Evolutionary conservation across 306 rosid genomes (phyloP).

Genomic region (Geum urbanum): DNA sequence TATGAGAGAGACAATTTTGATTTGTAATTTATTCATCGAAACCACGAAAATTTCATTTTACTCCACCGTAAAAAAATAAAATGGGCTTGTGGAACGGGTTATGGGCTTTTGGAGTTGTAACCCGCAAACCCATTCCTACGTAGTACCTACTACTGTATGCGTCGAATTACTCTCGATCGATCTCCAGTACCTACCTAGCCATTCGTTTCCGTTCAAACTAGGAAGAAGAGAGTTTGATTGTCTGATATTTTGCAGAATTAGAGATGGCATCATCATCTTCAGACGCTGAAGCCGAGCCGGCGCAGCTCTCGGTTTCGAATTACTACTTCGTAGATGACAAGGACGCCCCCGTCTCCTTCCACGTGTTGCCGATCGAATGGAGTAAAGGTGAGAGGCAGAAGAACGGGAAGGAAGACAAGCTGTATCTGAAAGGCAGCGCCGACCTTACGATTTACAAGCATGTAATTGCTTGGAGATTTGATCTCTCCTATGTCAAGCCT

Average conservation of each 20-base stretch:
- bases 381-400: slow-evolving; percentile 34
- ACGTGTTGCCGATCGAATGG: slow-evolving; percentile 71
- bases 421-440: slow-evolving; percentile 45
- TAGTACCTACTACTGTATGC: too few species aligned
- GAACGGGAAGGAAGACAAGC: slow-evolving; percentile 22
- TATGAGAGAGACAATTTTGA: too few species aligned
- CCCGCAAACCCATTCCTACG: too few species aligned
- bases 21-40: too few species aligned
- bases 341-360: slow-evolving; percentile 51
- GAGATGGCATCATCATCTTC: slow-evolving; percentile 45
- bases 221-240: too few species aligned
- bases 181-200: too few species aligned
- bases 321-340: slow-evolving; percentile 59
- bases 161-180: too few species aligned
- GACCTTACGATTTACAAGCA: slow-evolving; percentile 57
- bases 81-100: too few species aligned
- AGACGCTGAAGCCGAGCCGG: slow-evolving; percentile 23
- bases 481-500: slow-evolving; percentile 48
- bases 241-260: neutral
- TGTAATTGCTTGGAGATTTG: slow-evolving; percentile 77
- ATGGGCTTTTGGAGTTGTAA: too few species aligned
- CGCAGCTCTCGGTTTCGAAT: slow-evolving; percentile 36
- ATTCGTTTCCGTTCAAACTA: too few species aligned
- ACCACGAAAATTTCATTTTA: too few species aligned
- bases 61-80: too few species aligned